Base-by-base conservation (phyloP, 495 filamentous ascomycete species). In the Penicillium goetzii region DNA sequence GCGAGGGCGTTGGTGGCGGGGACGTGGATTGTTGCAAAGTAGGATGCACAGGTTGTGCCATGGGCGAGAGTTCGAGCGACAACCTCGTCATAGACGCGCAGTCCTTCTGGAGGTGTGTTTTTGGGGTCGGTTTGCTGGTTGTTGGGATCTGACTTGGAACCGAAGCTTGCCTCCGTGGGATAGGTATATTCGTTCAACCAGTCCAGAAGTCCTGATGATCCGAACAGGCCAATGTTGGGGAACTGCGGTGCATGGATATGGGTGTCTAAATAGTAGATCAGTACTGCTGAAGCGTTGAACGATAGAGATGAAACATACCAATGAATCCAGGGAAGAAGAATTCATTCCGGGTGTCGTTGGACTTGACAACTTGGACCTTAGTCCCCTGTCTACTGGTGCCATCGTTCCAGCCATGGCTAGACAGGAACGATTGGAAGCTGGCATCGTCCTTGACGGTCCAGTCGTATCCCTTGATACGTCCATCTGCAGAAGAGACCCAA, bases 301-400 rank as follows among this genome's bases (percentile, higher is more conserved):
- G 23, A 65, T 45, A 28, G 47, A 34, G 26, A 36, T 15, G n/a
- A 33, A 14, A 70, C 69, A 49, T 61, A 93, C 91, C 92, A 49
- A 98, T 89, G 73, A 98, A 96, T 17, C 94, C 94, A 0, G 94
- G 94, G 68, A 97, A 97, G 80, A 93, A 97, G 76, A 97, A 97
- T 58, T 79, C 80, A 64, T 78, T 75, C 68, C 67, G 63, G 40
- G 76, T 59, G 60, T 75, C 65, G 64, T 72, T 77, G 68, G 71
- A 72, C 50, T 47, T 36, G 11, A 80, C 59, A 28, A 80, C 59
- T 33, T 38, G 61, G 23, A 74, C 72, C 61, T 68, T 19, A 56
- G 19, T 50, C 36, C 19, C 53, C 62, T 28, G 40, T 10, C 14
- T 30, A 23, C 25, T 6, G 54, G 53, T 60, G 28, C 51, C 60